These are phyloP conservation scores for Neopestalotiopsis rosae DNA, from an alignment of 2,329 filamentous ascomycete species.

Conservation along the genomic window DNA sequence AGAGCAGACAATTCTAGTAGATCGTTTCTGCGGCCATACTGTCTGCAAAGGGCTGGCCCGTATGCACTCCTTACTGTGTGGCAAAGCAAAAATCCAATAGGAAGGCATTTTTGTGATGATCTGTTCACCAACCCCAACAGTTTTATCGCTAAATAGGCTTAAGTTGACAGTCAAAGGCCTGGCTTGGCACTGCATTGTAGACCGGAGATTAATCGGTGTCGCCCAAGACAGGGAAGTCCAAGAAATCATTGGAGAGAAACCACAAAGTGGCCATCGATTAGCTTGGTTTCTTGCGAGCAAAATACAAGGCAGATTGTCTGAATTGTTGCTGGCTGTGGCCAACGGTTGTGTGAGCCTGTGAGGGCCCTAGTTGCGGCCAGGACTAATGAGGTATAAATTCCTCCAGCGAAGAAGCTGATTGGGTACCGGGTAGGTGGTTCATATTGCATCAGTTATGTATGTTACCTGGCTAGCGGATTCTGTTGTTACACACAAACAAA, in stretches of 20 bases:
- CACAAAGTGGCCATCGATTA: too few species aligned
- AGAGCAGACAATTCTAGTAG: background rate
- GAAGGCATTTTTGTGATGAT: background rate
- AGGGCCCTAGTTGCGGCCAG: background rate
- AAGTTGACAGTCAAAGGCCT: too few species aligned
- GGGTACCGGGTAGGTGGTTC: background rate
- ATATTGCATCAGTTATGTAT: background rate
- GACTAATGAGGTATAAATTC: background rate
- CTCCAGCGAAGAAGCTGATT: background rate
- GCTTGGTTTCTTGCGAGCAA: background rate
- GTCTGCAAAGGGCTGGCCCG: background rate
- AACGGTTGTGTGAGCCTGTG: background rate
- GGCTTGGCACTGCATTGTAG: too few species aligned
- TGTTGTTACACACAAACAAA: background rate
- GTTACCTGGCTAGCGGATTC: background rate
- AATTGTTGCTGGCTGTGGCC: background rate
- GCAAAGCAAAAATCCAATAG: background rate
- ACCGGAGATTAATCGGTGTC: background rate
- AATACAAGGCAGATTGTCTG: background rate
- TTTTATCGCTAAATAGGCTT: too few species aligned
- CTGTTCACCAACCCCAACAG: too few species aligned
- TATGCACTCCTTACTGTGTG: background rate
- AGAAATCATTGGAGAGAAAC: too few species aligned
- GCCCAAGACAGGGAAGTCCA: too few species aligned
- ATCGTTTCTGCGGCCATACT: background rate